Percentiles rank a stretch among this genome's conserved stretches.
These are phyloP conservation scores for Royoungia palumana DNA, from an alignment of 768 basidiomycete species.

Conservation along the genomic window DNA sequence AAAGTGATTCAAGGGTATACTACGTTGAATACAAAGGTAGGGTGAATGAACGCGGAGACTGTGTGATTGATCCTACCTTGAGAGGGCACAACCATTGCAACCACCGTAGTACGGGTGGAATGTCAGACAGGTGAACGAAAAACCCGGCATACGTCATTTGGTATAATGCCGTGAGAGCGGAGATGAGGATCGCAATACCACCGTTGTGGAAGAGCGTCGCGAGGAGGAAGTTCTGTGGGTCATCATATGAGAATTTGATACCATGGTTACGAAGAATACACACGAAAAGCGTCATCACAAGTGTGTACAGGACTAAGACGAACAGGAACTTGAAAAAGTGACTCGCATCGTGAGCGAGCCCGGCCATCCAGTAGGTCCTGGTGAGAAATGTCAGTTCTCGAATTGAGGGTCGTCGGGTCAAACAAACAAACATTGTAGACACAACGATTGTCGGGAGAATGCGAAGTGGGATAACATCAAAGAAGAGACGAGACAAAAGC, in stretches of 20 bases:
- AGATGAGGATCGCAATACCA: slow-evolving; percentile 87
- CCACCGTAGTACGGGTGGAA: slow-evolving; percentile 92
- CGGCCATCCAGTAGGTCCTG: slow-evolving; percentile 95
- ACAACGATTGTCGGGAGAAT: slow-evolving; percentile 88
- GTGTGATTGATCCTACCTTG: slow-evolving; percentile 38
- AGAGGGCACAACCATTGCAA: slow-evolving; percentile 57
- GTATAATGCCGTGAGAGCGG: slow-evolving; percentile 69
- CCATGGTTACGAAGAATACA: background rate
- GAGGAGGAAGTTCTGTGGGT: slow-evolving; percentile 80
- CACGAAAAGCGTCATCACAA: slow-evolving; percentile 85
- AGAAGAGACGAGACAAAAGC: slow-evolving; percentile 83
- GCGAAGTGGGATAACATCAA: slow-evolving; percentile 87
- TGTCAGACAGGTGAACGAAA: slow-evolving; percentile 82
- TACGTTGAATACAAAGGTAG: background rate
- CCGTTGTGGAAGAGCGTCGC: slow-evolving; percentile 81
- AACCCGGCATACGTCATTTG: slow-evolving; percentile 91
- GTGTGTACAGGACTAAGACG: slow-evolving; percentile 79
- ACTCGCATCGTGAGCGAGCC: slow-evolving; percentile 70
- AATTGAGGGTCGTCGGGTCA: background rate
- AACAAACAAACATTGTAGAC: slow-evolving; percentile 63
- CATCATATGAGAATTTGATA: background rate
- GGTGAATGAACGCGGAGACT: background rate
- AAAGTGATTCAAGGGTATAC: slow-evolving; percentile 78
- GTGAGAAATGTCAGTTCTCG: slow-evolving; percentile 5
- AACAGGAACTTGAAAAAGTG: slow-evolving; percentile 95